Conservation (phyloP, 192 early-diverging fungal genomes). For the Umbelopsis isabellina region DNA sequence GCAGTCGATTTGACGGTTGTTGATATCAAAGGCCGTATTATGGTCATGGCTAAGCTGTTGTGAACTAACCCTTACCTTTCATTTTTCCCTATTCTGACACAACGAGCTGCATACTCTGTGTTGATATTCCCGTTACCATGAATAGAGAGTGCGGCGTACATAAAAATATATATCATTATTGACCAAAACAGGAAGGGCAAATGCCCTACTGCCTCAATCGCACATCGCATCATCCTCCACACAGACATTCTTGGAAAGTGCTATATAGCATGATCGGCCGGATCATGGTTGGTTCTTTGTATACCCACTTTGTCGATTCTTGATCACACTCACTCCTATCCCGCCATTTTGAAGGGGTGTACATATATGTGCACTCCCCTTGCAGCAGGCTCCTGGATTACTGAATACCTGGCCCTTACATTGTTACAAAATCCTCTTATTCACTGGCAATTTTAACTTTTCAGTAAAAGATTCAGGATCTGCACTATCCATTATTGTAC, state of each 20-base stretch:
- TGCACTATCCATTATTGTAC: constrained; percentile 3
- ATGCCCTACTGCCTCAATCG: background rate
- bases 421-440: background rate
- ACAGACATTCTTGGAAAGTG: background rate
- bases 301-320: background rate
- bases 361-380: constrained; percentile 1
- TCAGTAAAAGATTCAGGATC: constrained; percentile 16
- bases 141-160: background rate
- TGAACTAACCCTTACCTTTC: constrained; percentile 3
- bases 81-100: constrained; percentile 9
- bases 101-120: background rate
- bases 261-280: background rate
- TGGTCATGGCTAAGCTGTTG: background rate
- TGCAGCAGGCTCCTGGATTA: background rate
- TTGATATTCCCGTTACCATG: background rate
- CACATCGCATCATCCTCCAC: constrained; percentile 9
- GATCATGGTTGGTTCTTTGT: no score
- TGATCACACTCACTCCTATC: background rate
- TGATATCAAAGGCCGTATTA: background rate
- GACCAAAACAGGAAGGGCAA: background rate
- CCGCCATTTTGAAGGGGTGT: constrained; percentile 13
- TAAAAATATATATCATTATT: background rate
- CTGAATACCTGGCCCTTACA: constrained; percentile 5
- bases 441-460: constrained; percentile 6
- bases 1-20: background rate